These are phyloP conservation scores for Verticillium isaacii DNA, from an alignment of 2,329 filamentous ascomycete species.

Conservation along the genomic window DNA sequence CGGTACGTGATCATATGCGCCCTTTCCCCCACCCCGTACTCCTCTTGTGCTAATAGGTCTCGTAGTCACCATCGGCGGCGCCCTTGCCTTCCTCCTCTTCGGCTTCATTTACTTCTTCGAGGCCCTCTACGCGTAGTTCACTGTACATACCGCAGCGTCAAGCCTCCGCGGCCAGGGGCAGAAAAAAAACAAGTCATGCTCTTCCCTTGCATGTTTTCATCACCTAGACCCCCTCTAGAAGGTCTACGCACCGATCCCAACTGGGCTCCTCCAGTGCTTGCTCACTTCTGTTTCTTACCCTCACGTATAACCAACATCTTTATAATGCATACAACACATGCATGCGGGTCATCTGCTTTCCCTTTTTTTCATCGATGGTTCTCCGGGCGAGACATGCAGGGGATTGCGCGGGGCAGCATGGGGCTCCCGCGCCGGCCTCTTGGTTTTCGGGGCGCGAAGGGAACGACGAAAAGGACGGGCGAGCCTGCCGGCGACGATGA, in stretches of 20 bases:
- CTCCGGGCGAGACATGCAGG: not conserved
- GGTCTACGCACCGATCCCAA: not conserved
- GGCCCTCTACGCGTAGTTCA: constrained; percentile 53
- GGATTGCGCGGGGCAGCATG: not conserved
- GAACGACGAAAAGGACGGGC: not conserved
- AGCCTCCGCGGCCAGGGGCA: not conserved
- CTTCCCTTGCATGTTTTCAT: too few relatives aligned
- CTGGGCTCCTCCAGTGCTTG: not conserved
- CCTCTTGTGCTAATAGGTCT: not conserved
- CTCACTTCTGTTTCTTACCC: not conserved
- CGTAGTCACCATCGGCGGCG: constrained; percentile 85
- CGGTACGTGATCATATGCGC: constrained; percentile 59
- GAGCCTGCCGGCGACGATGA: not conserved
- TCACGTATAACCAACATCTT: not conserved
- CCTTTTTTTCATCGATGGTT: not conserved
- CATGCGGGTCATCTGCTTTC: not conserved
- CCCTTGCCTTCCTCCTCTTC: constrained; percentile 84
- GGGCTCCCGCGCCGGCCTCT: too few relatives aligned
- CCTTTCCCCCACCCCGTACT: not conserved
- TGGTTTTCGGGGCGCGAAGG: not conserved
- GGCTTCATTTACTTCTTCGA: constrained; percentile 89
- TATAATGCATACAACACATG: not conserved
- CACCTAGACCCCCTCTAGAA: not conserved
- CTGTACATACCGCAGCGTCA: not conserved
- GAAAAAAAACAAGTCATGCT: not conserved